Conservation (phyloP, 441 rosid species). For the Mallotus japonicus region DNA sequence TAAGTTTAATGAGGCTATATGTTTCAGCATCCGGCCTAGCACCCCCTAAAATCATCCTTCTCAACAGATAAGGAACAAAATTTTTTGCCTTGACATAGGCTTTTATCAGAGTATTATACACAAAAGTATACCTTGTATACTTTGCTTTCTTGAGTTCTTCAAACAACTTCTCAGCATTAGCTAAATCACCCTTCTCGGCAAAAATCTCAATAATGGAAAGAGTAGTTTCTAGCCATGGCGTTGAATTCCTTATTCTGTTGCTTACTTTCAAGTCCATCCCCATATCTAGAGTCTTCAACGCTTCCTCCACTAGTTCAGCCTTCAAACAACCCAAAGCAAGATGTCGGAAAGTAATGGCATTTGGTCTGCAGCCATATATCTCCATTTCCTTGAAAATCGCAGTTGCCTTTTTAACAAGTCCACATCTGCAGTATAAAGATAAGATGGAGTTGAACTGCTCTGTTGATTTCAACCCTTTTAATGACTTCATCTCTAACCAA, state of each 20-base stretch:
- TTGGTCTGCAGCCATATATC: constrained; percentile 50
- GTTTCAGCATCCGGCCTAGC: constrained; percentile 90
- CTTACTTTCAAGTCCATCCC: constrained; percentile 43
- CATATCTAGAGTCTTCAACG: constrained; percentile 61
- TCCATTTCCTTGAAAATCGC: constrained; percentile 61
- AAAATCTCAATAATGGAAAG: constrained; percentile 61
- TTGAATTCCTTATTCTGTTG: constrained; percentile 56
- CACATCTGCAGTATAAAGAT: constrained; percentile 62
- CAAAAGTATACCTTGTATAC: constrained; percentile 67
- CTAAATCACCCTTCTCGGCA: constrained; percentile 69
- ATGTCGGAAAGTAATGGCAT: constrained; percentile 74
- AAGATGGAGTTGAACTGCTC: constrained; percentile 73
- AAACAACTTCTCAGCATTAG: constrained; percentile 66
- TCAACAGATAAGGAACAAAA: constrained; percentile 63
- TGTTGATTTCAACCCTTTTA: constrained; percentile 50
- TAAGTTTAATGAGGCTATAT: constrained; percentile 72
- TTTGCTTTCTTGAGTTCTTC: constrained; percentile 59
- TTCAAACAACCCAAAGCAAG: constrained; percentile 85
- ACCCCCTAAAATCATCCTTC: constrained; percentile 87
- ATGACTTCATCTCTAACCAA: constrained; percentile 67
- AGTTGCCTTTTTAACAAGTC: constrained; percentile 61
- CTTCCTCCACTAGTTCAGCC: constrained; percentile 55
- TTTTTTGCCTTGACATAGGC: constrained; percentile 71
- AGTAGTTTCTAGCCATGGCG: constrained; percentile 84
- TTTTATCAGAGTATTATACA: constrained; percentile 67